Percentiles rank a stretch among this genome's conserved stretches.
These are phyloP conservation scores for Gryganskiella cystojenkinii DNA, from an alignment of 192 early-diverging fungal genomes.

Conservation along the genomic window DNA sequence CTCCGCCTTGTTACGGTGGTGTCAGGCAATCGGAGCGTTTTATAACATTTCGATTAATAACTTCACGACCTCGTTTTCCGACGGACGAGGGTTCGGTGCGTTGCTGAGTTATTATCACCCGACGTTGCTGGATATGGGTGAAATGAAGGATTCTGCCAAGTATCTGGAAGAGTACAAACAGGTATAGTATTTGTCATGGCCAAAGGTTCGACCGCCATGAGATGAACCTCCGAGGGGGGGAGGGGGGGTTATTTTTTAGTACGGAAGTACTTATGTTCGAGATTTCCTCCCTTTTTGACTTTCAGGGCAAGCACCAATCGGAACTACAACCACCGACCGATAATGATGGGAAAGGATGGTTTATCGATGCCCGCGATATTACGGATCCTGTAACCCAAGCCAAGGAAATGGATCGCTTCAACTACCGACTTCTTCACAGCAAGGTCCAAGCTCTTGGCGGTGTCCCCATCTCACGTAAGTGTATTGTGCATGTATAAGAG, in stretches of 20 bases:
- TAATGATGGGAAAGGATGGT: conserved; percentile 40
- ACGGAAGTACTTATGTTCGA: too few relatives aligned
- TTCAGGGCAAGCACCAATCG: conserved; percentile 37
- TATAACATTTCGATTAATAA: conserved; percentile 45
- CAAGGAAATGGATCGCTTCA: conserved; percentile 52
- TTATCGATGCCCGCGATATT: conserved; percentile 37
- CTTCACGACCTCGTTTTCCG: conserved; percentile 54
- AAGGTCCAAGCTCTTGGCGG: conserved; percentile 54
- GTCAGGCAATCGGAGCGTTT: conserved; percentile 51
- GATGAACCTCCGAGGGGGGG: too few relatives aligned
- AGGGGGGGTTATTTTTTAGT: too few relatives aligned
- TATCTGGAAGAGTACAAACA: conserved; percentile 42
- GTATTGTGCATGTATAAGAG: too few relatives aligned
- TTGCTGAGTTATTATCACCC: conserved; percentile 55
- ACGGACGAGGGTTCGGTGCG: conserved; percentile 49
- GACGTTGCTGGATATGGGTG: conserved; percentile 34
- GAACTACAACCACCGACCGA: conserved; percentile 20
- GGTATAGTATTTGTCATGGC: conserved; percentile 14
- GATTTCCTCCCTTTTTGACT: background rate
- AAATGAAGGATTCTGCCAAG: conserved; percentile 51
- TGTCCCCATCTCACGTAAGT: conserved; percentile 51
- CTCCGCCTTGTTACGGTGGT: conserved; percentile 47
- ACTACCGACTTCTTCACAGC: conserved; percentile 45
- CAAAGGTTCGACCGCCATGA: too few relatives aligned
- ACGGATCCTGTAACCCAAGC: conserved; percentile 44